Conservation (phyloP, 225 moss, liverwort and hornwort species). For the Pleurozium schreberi region DNA sequence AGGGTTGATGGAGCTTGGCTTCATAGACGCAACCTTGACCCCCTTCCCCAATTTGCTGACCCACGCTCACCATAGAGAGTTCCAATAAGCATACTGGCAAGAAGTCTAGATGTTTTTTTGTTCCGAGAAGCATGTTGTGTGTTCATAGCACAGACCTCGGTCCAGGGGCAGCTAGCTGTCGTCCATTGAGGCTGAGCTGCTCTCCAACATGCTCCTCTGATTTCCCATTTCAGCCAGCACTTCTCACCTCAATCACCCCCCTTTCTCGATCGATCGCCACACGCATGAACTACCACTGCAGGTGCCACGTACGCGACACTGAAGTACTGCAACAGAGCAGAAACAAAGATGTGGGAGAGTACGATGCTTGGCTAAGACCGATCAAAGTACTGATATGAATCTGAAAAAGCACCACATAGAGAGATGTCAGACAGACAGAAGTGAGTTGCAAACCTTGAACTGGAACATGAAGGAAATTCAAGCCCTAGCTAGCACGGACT, state of each 20-base stretch:
- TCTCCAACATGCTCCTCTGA: neutral
- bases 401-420: neutral
- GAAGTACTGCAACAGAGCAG: neutral
- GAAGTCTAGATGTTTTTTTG: neutral
- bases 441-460: too few species aligned
- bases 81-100: accelerated
- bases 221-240: neutral
- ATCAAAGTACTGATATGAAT: neutral
- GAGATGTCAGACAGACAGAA: neutral
- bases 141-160: neutral
- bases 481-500: too few species aligned
- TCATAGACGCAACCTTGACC: neutral
- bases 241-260: neutral
- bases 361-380: neutral
- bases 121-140: neutral
- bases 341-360: too few species aligned
- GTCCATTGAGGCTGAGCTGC: neutral
- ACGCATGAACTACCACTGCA: neutral
- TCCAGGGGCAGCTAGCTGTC: neutral
- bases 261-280: too few species aligned
- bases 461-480: too few species aligned
- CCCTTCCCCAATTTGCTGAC: neutral
- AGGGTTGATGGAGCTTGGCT: neutral
- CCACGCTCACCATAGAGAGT: neutral
- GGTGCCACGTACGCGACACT: too few species aligned